Evolutionary conservation across 805 yeast genomes (phyloP).

Genomic region (Kodamaea restingae): DNA sequence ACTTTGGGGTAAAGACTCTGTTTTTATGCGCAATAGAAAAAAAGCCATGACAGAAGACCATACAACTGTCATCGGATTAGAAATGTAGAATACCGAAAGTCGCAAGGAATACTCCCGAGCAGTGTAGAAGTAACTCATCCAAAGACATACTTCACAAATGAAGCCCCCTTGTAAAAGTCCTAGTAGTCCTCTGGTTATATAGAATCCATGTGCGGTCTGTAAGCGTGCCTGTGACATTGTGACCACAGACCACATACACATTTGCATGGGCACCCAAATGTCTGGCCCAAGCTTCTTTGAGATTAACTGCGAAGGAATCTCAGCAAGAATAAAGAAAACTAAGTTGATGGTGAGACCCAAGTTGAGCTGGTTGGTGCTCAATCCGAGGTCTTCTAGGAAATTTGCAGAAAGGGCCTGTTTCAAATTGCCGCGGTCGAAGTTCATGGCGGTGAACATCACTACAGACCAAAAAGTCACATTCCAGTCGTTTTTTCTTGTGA

Average conservation of each 20-base stretch:
- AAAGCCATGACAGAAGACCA: constrained; percentile 19
- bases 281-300: constrained; percentile 62
- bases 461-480: constrained; percentile 56
- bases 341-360: constrained; percentile 53
- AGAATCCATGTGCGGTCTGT: constrained; percentile 21
- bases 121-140: constrained; percentile 35
- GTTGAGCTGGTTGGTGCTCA: constrained; percentile 59
- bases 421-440: constrained; percentile 22
- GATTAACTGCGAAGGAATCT: constrained; percentile 62
- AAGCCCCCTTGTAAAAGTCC: constrained; percentile 35
- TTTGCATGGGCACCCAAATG: constrained; percentile 22
- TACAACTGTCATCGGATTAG: constrained; percentile 19
- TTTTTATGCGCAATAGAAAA: constrained; percentile 27
- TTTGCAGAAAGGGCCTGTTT: constrained; percentile 23
- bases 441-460: constrained; percentile 26
- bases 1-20: constrained; percentile 41
- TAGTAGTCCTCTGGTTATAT: constrained; percentile 26
- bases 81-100: constrained; percentile 22
- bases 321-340: constrained; percentile 51
- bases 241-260: constrained; percentile 24
- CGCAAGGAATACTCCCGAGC: constrained; percentile 25
- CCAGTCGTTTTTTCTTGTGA: constrained; percentile 51
- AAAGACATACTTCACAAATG: constrained; percentile 28
- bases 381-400: constrained; percentile 27
- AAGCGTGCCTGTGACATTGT: constrained; percentile 26